Base-by-base conservation (phyloP, 2,329 filamentous ascomycete genomes). In the Aspergillus hiratsukae region DNA sequence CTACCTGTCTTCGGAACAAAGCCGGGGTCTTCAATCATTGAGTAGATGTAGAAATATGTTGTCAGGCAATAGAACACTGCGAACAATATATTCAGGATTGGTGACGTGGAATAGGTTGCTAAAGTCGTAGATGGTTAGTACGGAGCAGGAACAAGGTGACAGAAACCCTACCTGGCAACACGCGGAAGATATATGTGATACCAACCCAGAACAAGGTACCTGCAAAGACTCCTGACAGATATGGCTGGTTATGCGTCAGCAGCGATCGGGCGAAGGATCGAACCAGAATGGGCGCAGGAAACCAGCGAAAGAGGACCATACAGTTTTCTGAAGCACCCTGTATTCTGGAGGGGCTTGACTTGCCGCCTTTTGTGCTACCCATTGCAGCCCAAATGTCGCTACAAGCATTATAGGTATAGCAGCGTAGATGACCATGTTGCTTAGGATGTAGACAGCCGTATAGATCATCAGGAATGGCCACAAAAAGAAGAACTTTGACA, bases 161-260 rank as follows among this genome's bases (percentile, higher is more conserved):
- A 35, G 48, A 46, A 27, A 51, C 66, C 83, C 72, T 77, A 89
- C 88, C 80, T 61, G 87, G 89, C 51, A 96, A 75, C 43, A 97
- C 80, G 11, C 83, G 83, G 23, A 87, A 83, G 41, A 93, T 63
- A 84, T 90, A 99, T 62, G 88, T 85, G 40, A 90, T 67, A 28
- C 87, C 89, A 3, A 91, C 85, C 78, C 90, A 87, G 69, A 96
- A 95, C 19, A 97, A 75, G 0, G 92, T 89, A 1, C 81, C 92
- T 0, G 91, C 88, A 76, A 99, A 99, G 59, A 99, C 92, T 55
- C 94, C 94, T 0, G 94, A 87, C 64, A 99, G 80, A 82, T 92
- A 97, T 11, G 94, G 93, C 87, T 92, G 29, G 31, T 68, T 56
- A 67, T 61, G 52, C 51, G 54, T 60, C 37, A 68, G 60, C 29